phyloP scores from a whole-genome alignment of 495 filamentous ascomycete species.

The Lichenothelia convexa region DNA sequence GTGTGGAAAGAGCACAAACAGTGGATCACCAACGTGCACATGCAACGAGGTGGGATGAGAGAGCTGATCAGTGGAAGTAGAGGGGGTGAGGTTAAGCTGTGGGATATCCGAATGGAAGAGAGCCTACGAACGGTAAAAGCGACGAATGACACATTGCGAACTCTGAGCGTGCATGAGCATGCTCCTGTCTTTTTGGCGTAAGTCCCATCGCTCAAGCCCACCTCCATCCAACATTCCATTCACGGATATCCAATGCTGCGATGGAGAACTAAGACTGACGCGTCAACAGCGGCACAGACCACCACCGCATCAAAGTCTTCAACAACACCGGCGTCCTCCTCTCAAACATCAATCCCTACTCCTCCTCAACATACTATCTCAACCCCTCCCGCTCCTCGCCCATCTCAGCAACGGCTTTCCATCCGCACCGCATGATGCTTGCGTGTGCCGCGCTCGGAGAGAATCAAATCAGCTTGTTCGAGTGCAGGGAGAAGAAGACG shows the following conservation, averaged over 20 bases:
- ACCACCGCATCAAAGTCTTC: constrained; percentile 77
- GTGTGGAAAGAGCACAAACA: constrained; percentile 90
- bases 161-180: constrained; percentile 87
- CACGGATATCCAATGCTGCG: no score
- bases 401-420: constrained; percentile 80
- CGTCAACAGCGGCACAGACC: constrained; percentile 59
- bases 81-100: constrained; percentile 84
- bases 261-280: no score
- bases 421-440: constrained; percentile 85
- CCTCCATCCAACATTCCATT: constrained; percentile 13
- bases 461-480: constrained; percentile 55
- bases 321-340: constrained; percentile 49
- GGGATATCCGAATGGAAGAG: constrained; percentile 79
- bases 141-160: constrained; percentile 62
- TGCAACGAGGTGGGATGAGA: constrained; percentile 86
- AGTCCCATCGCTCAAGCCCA: constrained; percentile 18
- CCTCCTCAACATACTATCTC: constrained; percentile 71
- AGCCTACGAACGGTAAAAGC: constrained; percentile 55
- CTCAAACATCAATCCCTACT: constrained; percentile 70
- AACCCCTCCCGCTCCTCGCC: constrained; percentile 49
- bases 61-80: constrained; percentile 75
- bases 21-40: constrained; percentile 90
- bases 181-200: constrained; percentile 93
- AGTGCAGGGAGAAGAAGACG: constrained; percentile 27
- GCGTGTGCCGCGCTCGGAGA: constrained; percentile 62